A percentile compares a stretch with the other conserved stretches of the same genome.
phyloP scores from a whole-genome alignment of 129 eudicot species.

The Flaveria robusta region DNA sequence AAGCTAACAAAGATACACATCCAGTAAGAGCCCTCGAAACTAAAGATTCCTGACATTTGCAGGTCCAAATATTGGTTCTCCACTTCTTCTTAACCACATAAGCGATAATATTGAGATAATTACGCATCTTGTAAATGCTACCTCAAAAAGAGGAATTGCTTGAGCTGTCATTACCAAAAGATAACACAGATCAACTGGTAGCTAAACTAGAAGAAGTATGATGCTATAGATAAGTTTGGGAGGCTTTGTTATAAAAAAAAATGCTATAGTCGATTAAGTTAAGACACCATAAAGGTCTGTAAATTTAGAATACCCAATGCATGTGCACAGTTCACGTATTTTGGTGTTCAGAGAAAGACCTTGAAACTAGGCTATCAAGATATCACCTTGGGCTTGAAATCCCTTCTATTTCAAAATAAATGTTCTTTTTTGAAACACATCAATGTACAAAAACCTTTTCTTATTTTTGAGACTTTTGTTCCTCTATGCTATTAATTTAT shows the following conservation, averaged over 20 bases:
- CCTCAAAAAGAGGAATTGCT: conserved; percentile 62
- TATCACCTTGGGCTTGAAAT: conserved; percentile 12
- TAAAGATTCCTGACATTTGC: conserved; percentile 56
- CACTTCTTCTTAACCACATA: conserved; percentile 58
- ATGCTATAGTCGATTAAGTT: background rate
- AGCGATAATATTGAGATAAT: conserved; percentile 50
- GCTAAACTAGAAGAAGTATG: conserved; percentile 20
- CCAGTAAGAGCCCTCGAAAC: conserved; percentile 61
- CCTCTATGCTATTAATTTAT: background rate
- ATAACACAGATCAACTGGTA: conserved; percentile 10
- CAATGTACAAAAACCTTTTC: background rate
- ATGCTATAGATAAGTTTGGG: background rate
- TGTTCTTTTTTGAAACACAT: background rate
- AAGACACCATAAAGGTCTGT: background rate
- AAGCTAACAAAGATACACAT: conserved; percentile 55
- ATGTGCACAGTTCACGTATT: background rate
- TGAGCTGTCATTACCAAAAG: conserved; percentile 51
- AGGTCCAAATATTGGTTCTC: conserved; percentile 67
- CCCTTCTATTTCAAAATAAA: conserved; percentile 16
- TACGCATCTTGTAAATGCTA: conserved; percentile 63
- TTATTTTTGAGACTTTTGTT: background rate
- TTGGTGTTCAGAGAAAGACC: background rate
- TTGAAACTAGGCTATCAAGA: conserved; percentile 13
- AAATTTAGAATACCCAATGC: background rate
- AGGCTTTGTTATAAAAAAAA: background rate